A percentile compares a stretch with the other conserved stretches of the same genome.
phyloP scores from a whole-genome alignment of 2,329 filamentous ascomycete genomes.

The Aspergillus sp. region DNA sequence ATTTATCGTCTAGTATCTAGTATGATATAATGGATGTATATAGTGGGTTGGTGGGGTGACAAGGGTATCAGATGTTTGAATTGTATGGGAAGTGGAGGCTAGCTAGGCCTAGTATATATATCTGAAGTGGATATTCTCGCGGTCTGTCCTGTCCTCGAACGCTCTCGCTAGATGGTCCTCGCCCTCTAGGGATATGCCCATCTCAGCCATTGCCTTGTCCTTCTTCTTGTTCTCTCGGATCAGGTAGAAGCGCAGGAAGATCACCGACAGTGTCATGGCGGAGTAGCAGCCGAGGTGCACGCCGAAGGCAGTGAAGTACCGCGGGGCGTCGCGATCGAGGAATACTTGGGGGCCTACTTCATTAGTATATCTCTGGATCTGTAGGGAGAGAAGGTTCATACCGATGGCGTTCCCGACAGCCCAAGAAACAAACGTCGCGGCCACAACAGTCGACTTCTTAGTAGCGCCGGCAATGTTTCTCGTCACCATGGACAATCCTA shows the following conservation, averaged over 20 bases:
- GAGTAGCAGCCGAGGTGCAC: slow-evolving; percentile 71
- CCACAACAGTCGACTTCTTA: slow-evolving; percentile 69
- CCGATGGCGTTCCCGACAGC: slow-evolving; percentile 68
- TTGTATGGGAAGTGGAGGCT: neutral
- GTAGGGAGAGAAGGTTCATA: slow-evolving; percentile 10
- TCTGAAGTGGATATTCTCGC: slow-evolving; percentile 62
- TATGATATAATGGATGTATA: neutral
- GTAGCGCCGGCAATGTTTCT: slow-evolving; percentile 73
- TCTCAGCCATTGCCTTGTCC: slow-evolving; percentile 49
- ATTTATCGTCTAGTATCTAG: too few species aligned
- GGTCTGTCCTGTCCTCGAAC: slow-evolving; percentile 66
- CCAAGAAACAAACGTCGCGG: slow-evolving; percentile 72
- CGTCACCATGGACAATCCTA: slow-evolving; percentile 67
- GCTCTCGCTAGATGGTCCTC: slow-evolving; percentile 49
- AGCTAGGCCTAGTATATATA: slow-evolving; percentile 52
- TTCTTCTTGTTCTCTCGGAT: slow-evolving; percentile 60
- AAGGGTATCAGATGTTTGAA: too few species aligned
- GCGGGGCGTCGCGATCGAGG: slow-evolving; percentile 60
- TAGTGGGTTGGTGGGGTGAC: neutral
- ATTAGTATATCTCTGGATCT: neutral
- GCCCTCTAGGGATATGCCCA: slow-evolving; percentile 30
- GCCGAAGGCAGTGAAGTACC: slow-evolving; percentile 69
- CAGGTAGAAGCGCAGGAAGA: slow-evolving; percentile 62
- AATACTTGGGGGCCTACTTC: slow-evolving; percentile 64
- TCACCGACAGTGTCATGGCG: slow-evolving; percentile 59